Evolutionary conservation across 2,329 filamentous ascomycete species (phyloP), one percentile per base, ranked within the genome.

Genomic region (Ceratocystis diversiconidia): DNA sequence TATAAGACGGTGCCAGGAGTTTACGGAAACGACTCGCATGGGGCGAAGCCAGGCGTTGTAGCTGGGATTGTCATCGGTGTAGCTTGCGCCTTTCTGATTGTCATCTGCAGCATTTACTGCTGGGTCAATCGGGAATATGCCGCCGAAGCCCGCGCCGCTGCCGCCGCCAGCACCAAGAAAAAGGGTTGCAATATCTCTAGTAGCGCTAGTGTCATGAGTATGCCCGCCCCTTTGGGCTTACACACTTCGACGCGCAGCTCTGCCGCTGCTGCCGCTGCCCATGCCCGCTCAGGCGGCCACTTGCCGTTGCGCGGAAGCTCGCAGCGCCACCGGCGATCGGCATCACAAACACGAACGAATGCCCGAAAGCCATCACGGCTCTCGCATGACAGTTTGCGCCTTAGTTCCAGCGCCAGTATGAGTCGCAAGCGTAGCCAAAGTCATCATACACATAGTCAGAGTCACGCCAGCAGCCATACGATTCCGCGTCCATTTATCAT

Each of bases 1-100:
- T 68, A 69, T 30, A 65, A 67, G 50, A 69, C 69, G 60, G 68
- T 68, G n/a, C 67, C 66, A 28, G 68, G 68, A 61, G 67, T 68
- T 19, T 68, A 68, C 61, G 68, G 68, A 52, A 19, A 57, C 55
- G 60, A 65, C 4, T 61, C 62, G 8, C 19, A 59, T 32, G 46
- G 44, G 30, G 44, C 60, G 10, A 61, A 64, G 52, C 65, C 65
- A 15, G 66, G 66, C 22, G 36, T 67, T 10, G 66, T 67, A 60
- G 62, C 63, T 43, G 66, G 62, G 6, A 65, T 67, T 41, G 66
- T 67, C 36, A 48, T 67, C 12, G 63, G 63, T 30, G 60, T 65
- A 48, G 63, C 63, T 25, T 36, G 50, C 44, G 66, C 66, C 60
- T 67, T 67, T 41, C 19, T 67, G 36, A 28, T 65, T 19, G 57